These are phyloP conservation scores for Lentinula aciculospora DNA, from an alignment of 768 basidiomycete species.

Conservation along the genomic window DNA sequence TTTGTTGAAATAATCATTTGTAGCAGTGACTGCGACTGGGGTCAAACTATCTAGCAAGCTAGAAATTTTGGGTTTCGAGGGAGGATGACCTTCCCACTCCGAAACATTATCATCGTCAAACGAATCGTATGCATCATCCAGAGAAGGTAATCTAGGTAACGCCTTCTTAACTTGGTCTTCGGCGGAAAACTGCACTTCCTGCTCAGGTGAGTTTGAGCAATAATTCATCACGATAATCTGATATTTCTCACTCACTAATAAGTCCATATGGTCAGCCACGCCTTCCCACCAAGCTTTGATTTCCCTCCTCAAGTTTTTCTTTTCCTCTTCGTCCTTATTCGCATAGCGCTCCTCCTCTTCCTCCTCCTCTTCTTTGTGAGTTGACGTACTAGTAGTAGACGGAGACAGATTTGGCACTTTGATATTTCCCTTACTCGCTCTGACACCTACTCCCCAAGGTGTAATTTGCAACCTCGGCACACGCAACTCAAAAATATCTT, in stretches of 20 bases:
- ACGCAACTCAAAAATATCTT: slow-evolving; percentile 57
- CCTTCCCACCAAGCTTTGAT: slow-evolving; percentile 66
- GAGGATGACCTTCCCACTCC: neutral
- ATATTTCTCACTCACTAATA: slow-evolving; percentile 36
- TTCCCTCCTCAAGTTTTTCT: slow-evolving; percentile 46
- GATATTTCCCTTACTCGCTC: neutral
- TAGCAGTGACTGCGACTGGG: neutral
- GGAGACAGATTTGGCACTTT: neutral
- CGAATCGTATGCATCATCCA: slow-evolving; percentile 45
- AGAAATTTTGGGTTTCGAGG: neutral
- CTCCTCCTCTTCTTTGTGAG: neutral
- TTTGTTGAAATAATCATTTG: neutral
- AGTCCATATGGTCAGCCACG: slow-evolving; percentile 54
- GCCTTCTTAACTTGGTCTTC: slow-evolving; percentile 36
- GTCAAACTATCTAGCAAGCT: neutral
- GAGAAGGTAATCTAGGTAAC: slow-evolving; percentile 55
- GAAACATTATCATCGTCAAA: neutral
- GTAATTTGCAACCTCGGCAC: slow-evolving; percentile 57
- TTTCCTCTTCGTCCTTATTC: slow-evolving; percentile 32
- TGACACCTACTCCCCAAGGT: slow-evolving; percentile 17
- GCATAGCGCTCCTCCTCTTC: neutral
- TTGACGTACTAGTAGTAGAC: neutral
- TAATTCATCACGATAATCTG: neutral
- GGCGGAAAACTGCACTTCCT: slow-evolving; percentile 33
- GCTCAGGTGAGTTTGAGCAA: neutral